Conservation (phyloP, 768 basidiomycete genomes). For the Trametes meyenii region DNA sequence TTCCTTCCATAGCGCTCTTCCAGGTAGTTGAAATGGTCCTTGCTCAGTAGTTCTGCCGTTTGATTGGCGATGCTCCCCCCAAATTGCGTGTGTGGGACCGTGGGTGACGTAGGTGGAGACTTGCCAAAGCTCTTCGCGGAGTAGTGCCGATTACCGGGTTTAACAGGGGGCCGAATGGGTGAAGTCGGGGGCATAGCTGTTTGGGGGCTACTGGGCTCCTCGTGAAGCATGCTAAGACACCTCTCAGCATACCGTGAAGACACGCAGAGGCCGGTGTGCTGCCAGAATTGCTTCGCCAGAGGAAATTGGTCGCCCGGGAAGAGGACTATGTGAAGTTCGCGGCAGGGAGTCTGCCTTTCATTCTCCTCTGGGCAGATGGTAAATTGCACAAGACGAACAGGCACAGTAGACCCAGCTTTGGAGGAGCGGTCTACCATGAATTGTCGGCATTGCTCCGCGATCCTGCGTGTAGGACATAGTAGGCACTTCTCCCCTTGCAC, state of each 20-base stretch:
- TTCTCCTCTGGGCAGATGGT: conserved; percentile 66
- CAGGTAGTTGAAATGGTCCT: conserved; percentile 74
- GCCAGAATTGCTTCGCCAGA: conserved; percentile 92
- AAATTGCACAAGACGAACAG: conserved; percentile 66
- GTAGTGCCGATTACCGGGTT: conserved; percentile 61
- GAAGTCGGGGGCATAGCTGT: conserved; percentile 10
- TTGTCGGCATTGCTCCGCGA: conserved; percentile 74
- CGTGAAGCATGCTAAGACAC: conserved; percentile 72
- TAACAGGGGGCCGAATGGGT: conserved; percentile 40
- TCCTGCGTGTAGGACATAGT: conserved; percentile 71
- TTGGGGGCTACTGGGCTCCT: conserved; percentile 21
- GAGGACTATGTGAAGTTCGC: conserved; percentile 81
- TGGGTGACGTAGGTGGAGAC: conserved; percentile 21
- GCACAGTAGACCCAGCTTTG: conserved; percentile 44
- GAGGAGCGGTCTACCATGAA: conserved; percentile 64
- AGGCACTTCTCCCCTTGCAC: conserved; percentile 71
- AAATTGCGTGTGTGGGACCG: background rate
- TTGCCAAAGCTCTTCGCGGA: conserved; percentile 40
- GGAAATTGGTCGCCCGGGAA: conserved; percentile 64
- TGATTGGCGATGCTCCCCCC: background rate
- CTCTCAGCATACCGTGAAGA: conserved; percentile 86
- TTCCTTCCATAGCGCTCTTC: conserved; percentile 97
- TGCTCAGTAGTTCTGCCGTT: conserved; percentile 50
- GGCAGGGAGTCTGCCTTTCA: conserved; percentile 35
- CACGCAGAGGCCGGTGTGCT: conserved; percentile 89